phyloP scores from a whole-genome alignment of 345 rosid genomes.

The Eucalyptus sp. region DNA sequence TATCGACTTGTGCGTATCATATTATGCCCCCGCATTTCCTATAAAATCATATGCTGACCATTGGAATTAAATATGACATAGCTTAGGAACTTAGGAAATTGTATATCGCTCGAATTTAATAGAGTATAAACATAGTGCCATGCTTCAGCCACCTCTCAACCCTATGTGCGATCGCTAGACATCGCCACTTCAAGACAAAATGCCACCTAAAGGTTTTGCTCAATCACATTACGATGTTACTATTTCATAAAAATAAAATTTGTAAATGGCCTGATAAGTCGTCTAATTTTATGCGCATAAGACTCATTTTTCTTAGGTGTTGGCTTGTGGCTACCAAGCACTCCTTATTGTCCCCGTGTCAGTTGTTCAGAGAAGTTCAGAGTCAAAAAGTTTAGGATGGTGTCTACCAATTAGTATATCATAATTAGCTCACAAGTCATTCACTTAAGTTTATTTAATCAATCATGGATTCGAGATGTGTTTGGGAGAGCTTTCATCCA shows the following conservation, averaged over 20 bases:
- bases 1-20: neutral
- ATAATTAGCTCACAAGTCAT: neutral
- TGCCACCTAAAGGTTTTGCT: neutral
- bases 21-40: neutral
- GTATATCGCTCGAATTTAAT: neutral
- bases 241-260: neutral
- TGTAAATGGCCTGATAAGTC: neutral
- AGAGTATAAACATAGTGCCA: neutral
- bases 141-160: neutral
- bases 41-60: neutral
- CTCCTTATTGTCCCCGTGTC: neutral
- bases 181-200: neutral
- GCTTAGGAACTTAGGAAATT: neutral
- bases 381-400: neutral
- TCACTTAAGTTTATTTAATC: neutral
- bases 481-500: neutral
- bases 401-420: fast-evolving
- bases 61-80: neutral
- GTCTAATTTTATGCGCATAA: neutral
- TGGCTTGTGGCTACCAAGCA: neutral
- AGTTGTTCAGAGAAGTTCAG: neutral
- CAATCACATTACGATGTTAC: neutral
- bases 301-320: neutral
- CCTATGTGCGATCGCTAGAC: neutral
- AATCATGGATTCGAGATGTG: fast-evolving